phyloP scores from a whole-genome alignment of 1,284 basidiomycete genomes.

The Ganoderma meredithae region DNA sequence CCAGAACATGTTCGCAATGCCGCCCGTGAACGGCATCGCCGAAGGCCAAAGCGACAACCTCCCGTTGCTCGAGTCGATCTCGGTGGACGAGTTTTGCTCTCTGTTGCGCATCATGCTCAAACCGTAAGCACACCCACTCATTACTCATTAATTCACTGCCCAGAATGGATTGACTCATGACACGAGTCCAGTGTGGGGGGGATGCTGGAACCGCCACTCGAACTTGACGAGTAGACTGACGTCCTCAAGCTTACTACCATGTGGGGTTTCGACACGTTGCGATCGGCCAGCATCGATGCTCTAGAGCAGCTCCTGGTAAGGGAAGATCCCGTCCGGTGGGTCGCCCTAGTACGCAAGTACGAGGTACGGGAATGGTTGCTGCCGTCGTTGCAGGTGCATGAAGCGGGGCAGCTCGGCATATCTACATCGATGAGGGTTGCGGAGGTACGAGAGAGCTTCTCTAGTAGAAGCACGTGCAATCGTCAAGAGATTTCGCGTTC shows the following conservation, averaged over 20 bases:
- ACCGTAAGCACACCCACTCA: constrained; percentile 15
- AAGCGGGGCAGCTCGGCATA: constrained; percentile 22
- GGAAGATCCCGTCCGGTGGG: constrained; percentile 16
- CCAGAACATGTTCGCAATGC: constrained; percentile 38
- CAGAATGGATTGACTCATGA: neutral
- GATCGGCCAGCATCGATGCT: constrained; percentile 12
- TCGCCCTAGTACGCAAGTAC: constrained; percentile 21
- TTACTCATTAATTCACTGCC: neutral
- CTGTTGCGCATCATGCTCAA: constrained; percentile 24
- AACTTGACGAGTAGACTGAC: constrained; percentile 21
- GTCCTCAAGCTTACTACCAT: constrained; percentile 26
- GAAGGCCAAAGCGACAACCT: constrained; percentile 27
- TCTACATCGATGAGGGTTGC: constrained; percentile 24
- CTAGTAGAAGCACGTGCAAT: neutral
- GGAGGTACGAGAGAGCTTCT: constrained; percentile 23
- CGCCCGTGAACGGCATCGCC: constrained; percentile 10
- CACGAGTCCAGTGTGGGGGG: constrained; percentile 2
- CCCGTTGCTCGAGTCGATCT: constrained; percentile 29
- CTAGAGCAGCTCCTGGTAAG: constrained; percentile 10
- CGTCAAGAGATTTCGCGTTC: neutral
- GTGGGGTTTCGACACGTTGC: constrained; percentile 20
- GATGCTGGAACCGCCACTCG: neutral
- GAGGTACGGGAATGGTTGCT: constrained; percentile 23
- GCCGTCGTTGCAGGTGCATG: constrained; percentile 15
- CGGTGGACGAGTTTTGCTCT: constrained; percentile 20